Evolutionary conservation across 495 filamentous ascomycete species (phyloP).

Genomic region (Oidiodendron maius): DNA sequence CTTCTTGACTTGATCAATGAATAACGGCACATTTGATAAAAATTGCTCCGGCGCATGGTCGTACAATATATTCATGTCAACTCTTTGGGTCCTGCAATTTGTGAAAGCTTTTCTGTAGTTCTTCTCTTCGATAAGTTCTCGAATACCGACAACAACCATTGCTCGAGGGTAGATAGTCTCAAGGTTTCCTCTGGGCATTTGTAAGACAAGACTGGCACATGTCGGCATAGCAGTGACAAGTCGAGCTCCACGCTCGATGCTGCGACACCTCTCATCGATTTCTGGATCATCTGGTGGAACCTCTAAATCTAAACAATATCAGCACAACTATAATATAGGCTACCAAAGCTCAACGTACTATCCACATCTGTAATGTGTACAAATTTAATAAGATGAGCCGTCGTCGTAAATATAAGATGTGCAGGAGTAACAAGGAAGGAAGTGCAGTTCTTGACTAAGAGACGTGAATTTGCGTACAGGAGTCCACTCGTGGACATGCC

Average conservation of each 20-base stretch:
- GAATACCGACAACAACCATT: slow-evolving; percentile 82
- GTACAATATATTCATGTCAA: slow-evolving; percentile 98
- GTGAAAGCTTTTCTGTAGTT: slow-evolving; percentile 81
- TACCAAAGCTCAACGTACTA: slow-evolving; percentile 39
- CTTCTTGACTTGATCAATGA: slow-evolving; percentile 83
- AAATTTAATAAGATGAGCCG: slow-evolving; percentile 87
- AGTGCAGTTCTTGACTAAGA: slow-evolving; percentile 78
- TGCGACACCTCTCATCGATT: slow-evolving; percentile 86
- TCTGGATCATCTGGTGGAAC: slow-evolving; percentile 86
- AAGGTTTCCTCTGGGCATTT: slow-evolving; percentile 92
- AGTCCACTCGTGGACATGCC: slow-evolving; percentile 66
- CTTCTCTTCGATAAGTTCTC: slow-evolving; percentile 68
- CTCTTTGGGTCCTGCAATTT: slow-evolving; percentile 83
- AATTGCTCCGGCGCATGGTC: slow-evolving; percentile 85
- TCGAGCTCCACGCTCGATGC: slow-evolving; percentile 80
- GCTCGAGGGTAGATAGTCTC: slow-evolving; percentile 94
- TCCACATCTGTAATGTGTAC: slow-evolving; percentile 68
- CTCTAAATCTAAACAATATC: slow-evolving; percentile 53
- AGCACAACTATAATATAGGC: slow-evolving; percentile 2
- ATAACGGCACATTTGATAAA: slow-evolving; percentile 63
- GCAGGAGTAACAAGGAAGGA: slow-evolving; percentile 78
- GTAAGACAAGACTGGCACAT: slow-evolving; percentile 72
- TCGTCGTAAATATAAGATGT: slow-evolving; percentile 88
- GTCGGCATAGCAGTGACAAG: slow-evolving; percentile 88
- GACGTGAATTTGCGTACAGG: slow-evolving; percentile 69